Conservation (phyloP, 257 asterid genomes). For the Buddleja alternifolia region DNA sequence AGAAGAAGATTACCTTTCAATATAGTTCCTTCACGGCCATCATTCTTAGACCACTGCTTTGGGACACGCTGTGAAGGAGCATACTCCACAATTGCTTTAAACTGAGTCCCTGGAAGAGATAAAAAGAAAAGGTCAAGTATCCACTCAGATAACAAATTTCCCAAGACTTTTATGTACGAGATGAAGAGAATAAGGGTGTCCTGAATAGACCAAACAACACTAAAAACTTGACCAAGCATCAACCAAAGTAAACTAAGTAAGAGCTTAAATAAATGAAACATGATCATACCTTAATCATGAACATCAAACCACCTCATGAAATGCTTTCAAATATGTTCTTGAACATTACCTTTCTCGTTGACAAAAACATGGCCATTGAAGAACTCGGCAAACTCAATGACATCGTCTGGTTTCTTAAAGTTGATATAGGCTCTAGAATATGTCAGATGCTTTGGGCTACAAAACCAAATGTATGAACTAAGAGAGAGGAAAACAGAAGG, state of each 20-base stretch:
- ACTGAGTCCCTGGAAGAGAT: constrained; percentile 50
- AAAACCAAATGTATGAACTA: constrained; percentile 19
- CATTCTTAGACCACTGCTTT: constrained; percentile 84
- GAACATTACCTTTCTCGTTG: constrained; percentile 56
- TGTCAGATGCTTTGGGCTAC: constrained; percentile 57
- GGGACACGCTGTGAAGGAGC: constrained; percentile 98
- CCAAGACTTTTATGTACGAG: background rate
- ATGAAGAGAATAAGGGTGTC: background rate
- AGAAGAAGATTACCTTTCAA: constrained; percentile 64
- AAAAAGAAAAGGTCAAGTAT: constrained; percentile 20
- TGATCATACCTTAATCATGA: too few relatives aligned
- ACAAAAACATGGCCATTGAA: constrained; percentile 66
- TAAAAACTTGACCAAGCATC: constrained; percentile 13
- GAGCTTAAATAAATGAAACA: too few relatives aligned
- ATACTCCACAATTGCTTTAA: constrained; percentile 84
- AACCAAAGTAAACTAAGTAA: too few relatives aligned
- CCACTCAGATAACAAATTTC: constrained; percentile 23
- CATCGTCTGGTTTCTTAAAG: constrained; percentile 58
- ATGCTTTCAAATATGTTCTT: background rate
- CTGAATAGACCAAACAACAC: constrained; percentile 18
- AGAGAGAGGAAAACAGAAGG: background rate
- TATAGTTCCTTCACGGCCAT: constrained; percentile 95
- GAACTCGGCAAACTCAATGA: constrained; percentile 65
- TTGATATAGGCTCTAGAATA: constrained; percentile 59
- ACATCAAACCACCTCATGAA: background rate